phyloP scores from a whole-genome alignment of 495 filamentous ascomycete genomes.

The Glarea lozoyensis region DNA sequence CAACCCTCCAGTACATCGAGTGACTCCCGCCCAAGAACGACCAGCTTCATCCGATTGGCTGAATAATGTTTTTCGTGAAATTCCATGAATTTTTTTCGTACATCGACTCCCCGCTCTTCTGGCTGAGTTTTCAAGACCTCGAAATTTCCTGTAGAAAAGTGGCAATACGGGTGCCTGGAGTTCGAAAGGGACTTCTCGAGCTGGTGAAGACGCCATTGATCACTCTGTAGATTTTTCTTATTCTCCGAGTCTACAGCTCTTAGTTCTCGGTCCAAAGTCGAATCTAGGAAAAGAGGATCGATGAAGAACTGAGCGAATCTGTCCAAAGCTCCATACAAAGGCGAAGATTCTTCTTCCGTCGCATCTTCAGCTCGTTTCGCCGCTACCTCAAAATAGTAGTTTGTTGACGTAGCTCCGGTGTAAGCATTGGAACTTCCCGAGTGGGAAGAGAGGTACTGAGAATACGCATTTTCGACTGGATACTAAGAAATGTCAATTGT shows the following conservation, averaged over 20 bases:
- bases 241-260: conserved; percentile 95
- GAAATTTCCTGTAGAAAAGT: conserved; percentile 92
- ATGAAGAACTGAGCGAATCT: conserved; percentile 98
- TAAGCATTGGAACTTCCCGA: conserved; percentile 93
- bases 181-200: conserved; percentile 87
- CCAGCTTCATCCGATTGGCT: conserved; percentile 92
- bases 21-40: conserved; percentile 80
- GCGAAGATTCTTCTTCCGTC: conserved; percentile 40
- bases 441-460: conserved; percentile 79
- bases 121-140: conserved; percentile 83
- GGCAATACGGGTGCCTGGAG: conserved; percentile 82
- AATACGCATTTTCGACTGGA: conserved; percentile 92
- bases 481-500: conserved; percentile 52
- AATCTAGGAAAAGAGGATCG: conserved; percentile 78
- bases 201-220: conserved; percentile 87
- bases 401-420: conserved; percentile 87
- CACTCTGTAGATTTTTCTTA: conserved; percentile 98
- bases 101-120: conserved; percentile 71
- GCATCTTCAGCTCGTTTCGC: conserved; percentile 51
- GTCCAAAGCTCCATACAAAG: conserved; percentile 84
- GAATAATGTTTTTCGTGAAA: conserved; percentile 67
- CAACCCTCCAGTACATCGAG: conserved; percentile 82
- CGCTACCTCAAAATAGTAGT: conserved; percentile 95
- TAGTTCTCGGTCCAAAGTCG: conserved; percentile 85
- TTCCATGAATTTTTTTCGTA: conserved; percentile 88